phyloP scores from a whole-genome alignment of 345 rosid species.

The Corchorus capsularis region DNA sequence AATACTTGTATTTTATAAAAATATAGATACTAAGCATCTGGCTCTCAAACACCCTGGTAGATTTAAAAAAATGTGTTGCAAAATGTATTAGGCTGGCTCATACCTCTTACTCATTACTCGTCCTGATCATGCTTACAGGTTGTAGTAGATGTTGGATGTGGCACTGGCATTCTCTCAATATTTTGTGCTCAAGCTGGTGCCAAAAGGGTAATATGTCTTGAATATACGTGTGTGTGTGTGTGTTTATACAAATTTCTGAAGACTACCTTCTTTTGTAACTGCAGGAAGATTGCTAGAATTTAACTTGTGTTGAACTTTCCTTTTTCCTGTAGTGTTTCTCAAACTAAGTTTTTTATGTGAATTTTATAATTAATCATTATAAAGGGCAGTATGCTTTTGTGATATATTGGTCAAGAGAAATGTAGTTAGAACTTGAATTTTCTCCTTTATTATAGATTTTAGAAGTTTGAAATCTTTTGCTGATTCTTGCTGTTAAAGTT shows the following conservation, averaged over 20 bases:
- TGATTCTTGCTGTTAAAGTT: neutral
- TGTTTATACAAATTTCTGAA: neutral
- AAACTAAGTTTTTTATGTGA: neutral
- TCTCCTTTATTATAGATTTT: constrained; percentile 2
- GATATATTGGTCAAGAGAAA: neutral
- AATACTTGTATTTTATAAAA: neutral
- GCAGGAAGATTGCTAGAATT: neutral
- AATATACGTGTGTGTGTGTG: neutral
- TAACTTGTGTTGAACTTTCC: neutral
- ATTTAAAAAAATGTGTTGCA: neutral
- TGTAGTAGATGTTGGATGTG: constrained; percentile 98
- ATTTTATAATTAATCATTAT: neutral
- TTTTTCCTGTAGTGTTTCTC: neutral
- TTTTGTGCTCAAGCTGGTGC: constrained; percentile 99
- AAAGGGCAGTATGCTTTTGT: neutral
- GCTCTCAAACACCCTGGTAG: neutral
- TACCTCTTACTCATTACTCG: constrained; percentile 24
- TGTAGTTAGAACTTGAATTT: neutral
- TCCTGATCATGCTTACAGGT: constrained; percentile 52
- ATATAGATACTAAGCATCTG: neutral
- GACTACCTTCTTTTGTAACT: neutral
- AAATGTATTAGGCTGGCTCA: constrained; percentile 1
- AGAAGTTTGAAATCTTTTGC: neutral
- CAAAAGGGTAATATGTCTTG: constrained; percentile 57
- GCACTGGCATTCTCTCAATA: constrained; percentile 96